Conservation (phyloP, 1,139 yeast species). For the Spencermartinsiella ligniputridi region DNA sequence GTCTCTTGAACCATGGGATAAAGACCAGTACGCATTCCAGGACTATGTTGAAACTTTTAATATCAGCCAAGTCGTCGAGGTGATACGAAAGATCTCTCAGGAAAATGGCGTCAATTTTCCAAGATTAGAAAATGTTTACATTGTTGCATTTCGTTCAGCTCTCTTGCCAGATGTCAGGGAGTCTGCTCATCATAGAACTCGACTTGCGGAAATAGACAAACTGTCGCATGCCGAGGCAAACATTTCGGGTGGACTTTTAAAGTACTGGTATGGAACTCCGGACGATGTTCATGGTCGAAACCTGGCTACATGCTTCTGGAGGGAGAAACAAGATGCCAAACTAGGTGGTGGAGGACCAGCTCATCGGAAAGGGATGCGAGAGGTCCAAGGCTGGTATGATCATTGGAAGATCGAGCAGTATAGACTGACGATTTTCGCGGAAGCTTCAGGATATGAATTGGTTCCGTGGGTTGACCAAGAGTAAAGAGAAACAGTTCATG, state of each 20-base stretch:
- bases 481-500: not conserved
- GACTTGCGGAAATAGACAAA: slow-evolving; percentile 18
- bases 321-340: slow-evolving; percentile 15
- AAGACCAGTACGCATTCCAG: slow-evolving; percentile 9
- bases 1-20: slow-evolving; percentile 8
- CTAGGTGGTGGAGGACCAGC: slow-evolving; percentile 18
- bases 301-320: slow-evolving; percentile 22
- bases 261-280: slow-evolving; percentile 23
- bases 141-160: slow-evolving; percentile 15
- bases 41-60: slow-evolving; percentile 12
- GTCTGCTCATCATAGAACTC: slow-evolving; percentile 15
- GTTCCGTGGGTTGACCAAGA: not conserved
- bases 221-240: slow-evolving; percentile 20
- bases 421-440: slow-evolving; percentile 9
- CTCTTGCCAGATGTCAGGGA: slow-evolving; percentile 12
- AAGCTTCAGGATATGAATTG: slow-evolving; percentile 11
- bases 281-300: slow-evolving; percentile 15
- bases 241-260: slow-evolving; percentile 19
- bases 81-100: slow-evolving; percentile 5
- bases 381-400: slow-evolving; percentile 19
- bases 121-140: slow-evolving; percentile 10
- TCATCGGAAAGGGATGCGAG: slow-evolving; percentile 18
- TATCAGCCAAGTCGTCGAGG: slow-evolving; percentile 9
- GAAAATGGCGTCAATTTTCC: slow-evolving; percentile 8
- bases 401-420: slow-evolving; percentile 19